Conservation (phyloP, 805 yeast genomes). For the Metschnikowia henanensis region DNA sequence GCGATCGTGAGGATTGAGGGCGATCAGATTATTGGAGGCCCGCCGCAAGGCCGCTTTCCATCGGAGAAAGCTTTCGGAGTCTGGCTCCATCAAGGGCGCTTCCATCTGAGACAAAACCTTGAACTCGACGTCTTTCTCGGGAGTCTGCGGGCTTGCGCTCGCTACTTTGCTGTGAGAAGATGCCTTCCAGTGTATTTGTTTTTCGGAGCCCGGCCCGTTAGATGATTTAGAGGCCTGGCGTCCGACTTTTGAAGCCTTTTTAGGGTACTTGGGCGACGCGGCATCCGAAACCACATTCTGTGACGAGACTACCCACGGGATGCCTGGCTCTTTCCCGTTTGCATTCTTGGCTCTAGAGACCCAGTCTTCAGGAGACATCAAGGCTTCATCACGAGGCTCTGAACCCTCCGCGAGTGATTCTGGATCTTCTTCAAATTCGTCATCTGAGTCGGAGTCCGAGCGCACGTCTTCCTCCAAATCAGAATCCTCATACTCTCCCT, state of each 20-base stretch:
- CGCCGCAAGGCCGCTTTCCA: slow-evolving; percentile 4
- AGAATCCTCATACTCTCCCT: background rate
- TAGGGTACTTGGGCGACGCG: background rate
- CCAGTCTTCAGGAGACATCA: background rate
- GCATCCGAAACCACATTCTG: background rate
- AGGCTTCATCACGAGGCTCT: background rate
- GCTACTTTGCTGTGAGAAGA: slow-evolving; percentile 7
- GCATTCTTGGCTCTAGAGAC: background rate
- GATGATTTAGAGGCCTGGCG: background rate
- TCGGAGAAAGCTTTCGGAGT: background rate
- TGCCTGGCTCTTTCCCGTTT: background rate
- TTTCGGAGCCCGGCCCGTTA: background rate
- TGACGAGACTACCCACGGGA: background rate
- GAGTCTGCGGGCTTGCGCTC: background rate
- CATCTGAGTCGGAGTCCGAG: background rate
- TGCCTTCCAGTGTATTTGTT: slow-evolving; percentile 3
- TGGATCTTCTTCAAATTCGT: background rate
- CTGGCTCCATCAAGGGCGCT: background rate
- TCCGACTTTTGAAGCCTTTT: background rate
- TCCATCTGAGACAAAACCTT: background rate
- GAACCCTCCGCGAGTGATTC: no score
- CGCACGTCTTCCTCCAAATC: background rate
- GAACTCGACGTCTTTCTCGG: background rate
- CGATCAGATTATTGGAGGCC: background rate
- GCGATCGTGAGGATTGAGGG: slow-evolving; percentile 3